Conservation (phyloP, 805 yeast species). For the Yamadazyma sp. region DNA sequence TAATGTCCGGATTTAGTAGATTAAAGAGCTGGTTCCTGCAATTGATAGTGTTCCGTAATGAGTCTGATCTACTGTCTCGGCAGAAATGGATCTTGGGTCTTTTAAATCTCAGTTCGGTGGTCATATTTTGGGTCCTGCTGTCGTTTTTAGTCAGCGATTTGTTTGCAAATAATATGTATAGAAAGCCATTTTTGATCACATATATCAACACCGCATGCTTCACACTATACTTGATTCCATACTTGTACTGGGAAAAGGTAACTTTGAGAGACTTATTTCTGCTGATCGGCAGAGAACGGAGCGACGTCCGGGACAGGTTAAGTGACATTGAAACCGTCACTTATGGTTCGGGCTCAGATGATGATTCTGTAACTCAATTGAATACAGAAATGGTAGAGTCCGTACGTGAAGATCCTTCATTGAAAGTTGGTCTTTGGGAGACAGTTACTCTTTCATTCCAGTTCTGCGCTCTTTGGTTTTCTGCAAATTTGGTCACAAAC, state of each 20-base stretch:
- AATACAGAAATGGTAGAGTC: neutral
- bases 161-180: conserved; percentile 65
- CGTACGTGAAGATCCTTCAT: conserved; percentile 3
- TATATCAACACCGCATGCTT: conserved; percentile 89
- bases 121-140: conserved; percentile 86
- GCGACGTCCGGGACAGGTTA: neutral
- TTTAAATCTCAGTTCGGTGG: conserved; percentile 68
- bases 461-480: conserved; percentile 86
- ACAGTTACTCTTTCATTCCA: conserved; percentile 75
- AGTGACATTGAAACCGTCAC: conserved; percentile 9
- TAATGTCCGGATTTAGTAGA: neutral
- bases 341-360: conserved; percentile 13
- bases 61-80: conserved; percentile 13
- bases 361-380: neutral
- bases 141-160: conserved; percentile 80
- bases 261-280: conserved; percentile 23
- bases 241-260: conserved; percentile 32
- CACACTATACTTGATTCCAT: conserved; percentile 71
- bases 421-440: conserved; percentile 48
- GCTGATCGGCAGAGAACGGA: conserved; percentile 22
- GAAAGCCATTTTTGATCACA: conserved; percentile 91
- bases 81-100: conserved; percentile 79
- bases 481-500: conserved; percentile 86
- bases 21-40: conserved; percentile 1
- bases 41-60: conserved; percentile 11